phyloP scores from a whole-genome alignment of 495 filamentous ascomycete species.

The Xylaria castorea region DNA sequence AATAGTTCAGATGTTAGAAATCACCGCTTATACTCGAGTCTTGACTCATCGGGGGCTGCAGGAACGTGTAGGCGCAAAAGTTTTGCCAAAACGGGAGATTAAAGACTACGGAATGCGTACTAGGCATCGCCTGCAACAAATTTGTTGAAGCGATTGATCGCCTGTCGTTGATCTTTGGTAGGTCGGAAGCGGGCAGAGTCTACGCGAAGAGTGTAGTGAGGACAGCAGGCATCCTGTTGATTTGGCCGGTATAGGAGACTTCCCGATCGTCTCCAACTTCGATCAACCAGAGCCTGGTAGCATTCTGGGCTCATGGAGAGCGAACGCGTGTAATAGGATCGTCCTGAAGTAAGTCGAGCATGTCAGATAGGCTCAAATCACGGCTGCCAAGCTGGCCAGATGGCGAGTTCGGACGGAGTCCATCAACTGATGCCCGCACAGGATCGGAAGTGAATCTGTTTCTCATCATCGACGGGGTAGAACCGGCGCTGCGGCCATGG shows the following conservation, averaged over 20 bases:
- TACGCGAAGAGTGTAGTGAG: conserved; percentile 92
- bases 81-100: not conserved
- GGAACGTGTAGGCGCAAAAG: not conserved
- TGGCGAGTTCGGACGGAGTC: conserved; percentile 26
- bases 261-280: conserved; percentile 87
- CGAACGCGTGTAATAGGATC: conserved; percentile 80
- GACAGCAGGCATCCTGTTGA: conserved; percentile 81
- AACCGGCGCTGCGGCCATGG: not conserved
- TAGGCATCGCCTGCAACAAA: conserved; percentile 83
- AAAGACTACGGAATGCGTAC: conserved; percentile 9
- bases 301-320: conserved; percentile 69
- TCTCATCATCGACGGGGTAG: not conserved
- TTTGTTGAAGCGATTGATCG: conserved; percentile 88
- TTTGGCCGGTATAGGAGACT: conserved; percentile 94
- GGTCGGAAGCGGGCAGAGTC: conserved; percentile 74
- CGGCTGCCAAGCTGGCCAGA: conserved; percentile 36
- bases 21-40: not conserved
- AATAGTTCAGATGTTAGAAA: conserved; percentile 5
- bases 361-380: conserved; percentile 41
- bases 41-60: not conserved
- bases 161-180: conserved; percentile 81
- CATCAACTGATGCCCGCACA: not conserved
- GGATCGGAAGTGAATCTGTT: not conserved
- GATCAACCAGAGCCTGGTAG: conserved; percentile 84
- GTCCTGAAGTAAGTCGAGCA: conserved; percentile 61